phyloP scores from a whole-genome alignment of 208 protist genomes.

The Trypanosoma brucei region DNA sequence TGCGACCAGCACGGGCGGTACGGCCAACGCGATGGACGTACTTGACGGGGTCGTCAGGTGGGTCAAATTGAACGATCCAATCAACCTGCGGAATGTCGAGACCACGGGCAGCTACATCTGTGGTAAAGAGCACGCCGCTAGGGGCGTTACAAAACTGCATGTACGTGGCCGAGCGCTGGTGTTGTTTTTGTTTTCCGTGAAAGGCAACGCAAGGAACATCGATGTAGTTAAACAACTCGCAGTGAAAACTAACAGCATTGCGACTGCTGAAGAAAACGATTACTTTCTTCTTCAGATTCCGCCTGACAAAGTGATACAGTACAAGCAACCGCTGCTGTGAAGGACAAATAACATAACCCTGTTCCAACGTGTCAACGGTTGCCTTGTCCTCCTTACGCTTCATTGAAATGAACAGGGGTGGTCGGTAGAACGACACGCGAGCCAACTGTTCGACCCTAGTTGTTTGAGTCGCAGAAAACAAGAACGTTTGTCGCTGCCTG shows the following conservation, averaged over 20 bases:
- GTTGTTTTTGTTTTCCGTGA: constrained; percentile 99
- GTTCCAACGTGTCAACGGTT: constrained; percentile 93
- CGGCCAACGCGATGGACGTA: constrained; percentile 99
- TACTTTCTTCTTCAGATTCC: constrained; percentile 96
- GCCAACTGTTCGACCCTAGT: constrained; percentile 96
- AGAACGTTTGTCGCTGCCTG: constrained; percentile 94
- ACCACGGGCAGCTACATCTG: constrained; percentile 98
- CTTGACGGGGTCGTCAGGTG: constrained; percentile 99
- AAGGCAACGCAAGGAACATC: constrained; percentile 98
- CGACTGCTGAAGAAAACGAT: constrained; percentile 99
- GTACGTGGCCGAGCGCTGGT: constrained; percentile 98
- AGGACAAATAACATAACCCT: constrained; percentile 97
- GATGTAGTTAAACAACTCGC: constrained; percentile 99
- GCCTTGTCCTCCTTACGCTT: constrained; percentile 86
- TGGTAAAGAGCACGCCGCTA: constrained; percentile 98
- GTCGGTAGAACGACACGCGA: constrained; percentile 92
- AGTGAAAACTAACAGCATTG: constrained; percentile 98
- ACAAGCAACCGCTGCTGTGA: constrained; percentile 95
- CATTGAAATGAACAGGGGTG: constrained; percentile 97
- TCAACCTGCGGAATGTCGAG: constrained; percentile 99
- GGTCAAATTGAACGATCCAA: constrained; percentile 99
- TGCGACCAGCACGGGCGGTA: constrained; percentile 94
- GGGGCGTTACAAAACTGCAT: constrained; percentile 99
- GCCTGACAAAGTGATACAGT: constrained; percentile 99
- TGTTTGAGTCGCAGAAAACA: constrained; percentile 99